Evolutionary conservation across 495 filamentous ascomycete species (phyloP).

Genomic region (Podospora pseudocomata): DNA sequence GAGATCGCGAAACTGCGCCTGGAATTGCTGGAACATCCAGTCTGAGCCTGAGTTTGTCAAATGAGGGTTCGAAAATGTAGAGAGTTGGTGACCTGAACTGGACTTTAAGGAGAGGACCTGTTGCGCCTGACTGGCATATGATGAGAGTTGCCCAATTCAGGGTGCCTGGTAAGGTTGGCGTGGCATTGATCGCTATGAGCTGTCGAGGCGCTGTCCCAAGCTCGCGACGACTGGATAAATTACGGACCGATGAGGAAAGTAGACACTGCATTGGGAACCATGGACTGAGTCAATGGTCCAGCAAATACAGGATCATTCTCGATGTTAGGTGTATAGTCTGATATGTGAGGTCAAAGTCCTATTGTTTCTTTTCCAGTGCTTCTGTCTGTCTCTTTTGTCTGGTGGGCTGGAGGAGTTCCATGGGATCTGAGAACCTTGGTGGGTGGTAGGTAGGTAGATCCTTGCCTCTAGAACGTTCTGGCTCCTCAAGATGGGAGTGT

Average conservation of each 20-base stretch:
- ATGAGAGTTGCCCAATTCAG: neutral
- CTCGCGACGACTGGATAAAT: neutral
- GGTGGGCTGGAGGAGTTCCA: neutral
- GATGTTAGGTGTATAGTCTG: neutral
- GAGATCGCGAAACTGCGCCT: neutral
- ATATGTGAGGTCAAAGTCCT: neutral
- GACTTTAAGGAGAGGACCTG: neutral
- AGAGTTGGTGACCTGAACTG: neutral
- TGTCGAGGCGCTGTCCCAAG: neutral
- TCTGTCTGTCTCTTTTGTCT: neutral
- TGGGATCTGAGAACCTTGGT: neutral
- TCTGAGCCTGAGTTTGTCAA: neutral
- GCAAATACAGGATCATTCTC: neutral
- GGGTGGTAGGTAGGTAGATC: no score
- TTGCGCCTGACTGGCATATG: neutral
- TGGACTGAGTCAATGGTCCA: neutral
- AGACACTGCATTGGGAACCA: neutral
- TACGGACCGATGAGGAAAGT: neutral
- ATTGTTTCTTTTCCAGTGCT: neutral
- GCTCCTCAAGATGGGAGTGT: no score
- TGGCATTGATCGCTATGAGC: neutral
- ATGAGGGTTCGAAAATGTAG: neutral
- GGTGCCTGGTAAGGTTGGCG: neutral
- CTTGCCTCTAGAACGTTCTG: no score
- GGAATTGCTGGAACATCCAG: neutral